These are phyloP conservation scores for Ascocoryne sarcoides DNA, from an alignment of 2,329 filamentous ascomycete genomes.

Conservation along the genomic window DNA sequence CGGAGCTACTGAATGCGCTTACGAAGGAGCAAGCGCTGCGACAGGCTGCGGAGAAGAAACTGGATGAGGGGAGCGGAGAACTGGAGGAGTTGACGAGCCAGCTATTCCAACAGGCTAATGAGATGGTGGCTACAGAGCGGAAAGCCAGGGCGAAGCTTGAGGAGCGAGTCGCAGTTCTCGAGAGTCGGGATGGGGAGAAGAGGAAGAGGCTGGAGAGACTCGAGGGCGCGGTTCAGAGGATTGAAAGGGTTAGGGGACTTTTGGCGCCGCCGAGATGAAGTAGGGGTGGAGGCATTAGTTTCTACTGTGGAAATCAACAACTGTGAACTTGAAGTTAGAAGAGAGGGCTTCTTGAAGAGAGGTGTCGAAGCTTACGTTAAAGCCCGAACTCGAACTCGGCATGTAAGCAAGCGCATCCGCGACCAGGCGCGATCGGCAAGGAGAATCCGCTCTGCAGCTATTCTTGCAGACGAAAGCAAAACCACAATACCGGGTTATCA, in stretches of 20 bases:
- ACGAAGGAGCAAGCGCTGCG: constrained; percentile 58
- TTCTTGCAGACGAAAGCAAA: too few relatives aligned
- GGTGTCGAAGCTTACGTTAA: constrained; percentile 17
- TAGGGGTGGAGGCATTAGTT: background rate
- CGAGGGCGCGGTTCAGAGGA: constrained; percentile 61
- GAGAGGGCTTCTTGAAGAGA: constrained; percentile 1
- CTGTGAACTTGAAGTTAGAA: constrained; percentile 1
- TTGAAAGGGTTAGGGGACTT: constrained; percentile 60
- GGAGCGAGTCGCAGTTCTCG: constrained; percentile 58
- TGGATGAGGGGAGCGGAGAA: constrained; percentile 59
- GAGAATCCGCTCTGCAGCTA: too few relatives aligned
- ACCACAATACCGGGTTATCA: too few relatives aligned
- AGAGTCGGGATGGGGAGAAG: constrained; percentile 63
- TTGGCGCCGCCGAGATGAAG: constrained; percentile 31
- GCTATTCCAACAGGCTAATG: constrained; percentile 75
- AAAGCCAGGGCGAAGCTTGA: constrained; percentile 62
- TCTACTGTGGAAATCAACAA: background rate
- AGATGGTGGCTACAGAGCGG: constrained; percentile 76
- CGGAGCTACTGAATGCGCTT: constrained; percentile 53
- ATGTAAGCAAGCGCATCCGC: too few relatives aligned
- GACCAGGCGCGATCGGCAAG: too few relatives aligned
- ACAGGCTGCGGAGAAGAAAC: constrained; percentile 57
- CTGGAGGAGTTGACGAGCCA: constrained; percentile 69
- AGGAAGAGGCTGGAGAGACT: constrained; percentile 57
- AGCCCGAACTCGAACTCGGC: constrained; percentile 7